Evolutionary conservation across 1,139 yeast genomes (phyloP).

Genomic region (Pichiaceae sp.): DNA sequence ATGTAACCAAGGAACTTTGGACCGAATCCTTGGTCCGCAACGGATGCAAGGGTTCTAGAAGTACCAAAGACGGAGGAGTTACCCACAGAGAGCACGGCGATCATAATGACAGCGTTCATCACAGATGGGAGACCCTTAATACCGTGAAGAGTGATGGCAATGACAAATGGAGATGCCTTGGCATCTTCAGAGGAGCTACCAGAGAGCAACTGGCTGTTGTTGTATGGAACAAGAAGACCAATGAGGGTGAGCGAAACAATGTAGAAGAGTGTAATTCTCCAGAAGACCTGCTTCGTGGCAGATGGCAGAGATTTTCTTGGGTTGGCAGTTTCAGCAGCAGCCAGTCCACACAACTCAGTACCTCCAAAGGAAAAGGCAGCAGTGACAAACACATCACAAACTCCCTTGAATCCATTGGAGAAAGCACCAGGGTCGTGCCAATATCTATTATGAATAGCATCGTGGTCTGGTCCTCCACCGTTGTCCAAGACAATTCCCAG

Average conservation of each 20-base stretch:
- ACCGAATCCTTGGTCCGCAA: slow-evolving; percentile 73
- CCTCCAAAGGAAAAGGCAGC: slow-evolving; percentile 56
- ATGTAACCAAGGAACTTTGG: slow-evolving; percentile 63
- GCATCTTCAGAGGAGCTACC: slow-evolving; percentile 35
- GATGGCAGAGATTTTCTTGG: slow-evolving; percentile 49
- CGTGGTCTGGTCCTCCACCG: slow-evolving; percentile 49
- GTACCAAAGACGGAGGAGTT: slow-evolving; percentile 68
- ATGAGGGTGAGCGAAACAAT: slow-evolving; percentile 38
- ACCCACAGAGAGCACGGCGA: slow-evolving; percentile 60
- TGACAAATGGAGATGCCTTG: slow-evolving; percentile 63
- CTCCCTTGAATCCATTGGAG: slow-evolving; percentile 35
- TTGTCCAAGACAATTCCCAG: slow-evolving; percentile 39
- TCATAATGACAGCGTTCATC: slow-evolving; percentile 57
- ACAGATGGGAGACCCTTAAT: slow-evolving; percentile 51
- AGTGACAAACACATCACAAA: slow-evolving; percentile 35
- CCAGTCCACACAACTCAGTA: slow-evolving; percentile 33
- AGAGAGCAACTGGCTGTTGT: slow-evolving; percentile 36
- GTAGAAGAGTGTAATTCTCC: slow-evolving; percentile 62
- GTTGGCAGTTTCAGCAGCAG: slow-evolving; percentile 39
- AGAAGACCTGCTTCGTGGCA: slow-evolving; percentile 66
- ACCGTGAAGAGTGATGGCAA: slow-evolving; percentile 52
- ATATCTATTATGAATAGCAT: slow-evolving; percentile 47
- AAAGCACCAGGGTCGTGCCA: slow-evolving; percentile 61
- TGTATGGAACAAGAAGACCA: slow-evolving; percentile 61
- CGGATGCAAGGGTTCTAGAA: slow-evolving; percentile 68